A percentile compares a stretch with the other conserved stretches of the same genome.
Evolutionary conservation across 345 rosid genomes (phyloP).

Genomic region (Eucalyptus microcorys): DNA sequence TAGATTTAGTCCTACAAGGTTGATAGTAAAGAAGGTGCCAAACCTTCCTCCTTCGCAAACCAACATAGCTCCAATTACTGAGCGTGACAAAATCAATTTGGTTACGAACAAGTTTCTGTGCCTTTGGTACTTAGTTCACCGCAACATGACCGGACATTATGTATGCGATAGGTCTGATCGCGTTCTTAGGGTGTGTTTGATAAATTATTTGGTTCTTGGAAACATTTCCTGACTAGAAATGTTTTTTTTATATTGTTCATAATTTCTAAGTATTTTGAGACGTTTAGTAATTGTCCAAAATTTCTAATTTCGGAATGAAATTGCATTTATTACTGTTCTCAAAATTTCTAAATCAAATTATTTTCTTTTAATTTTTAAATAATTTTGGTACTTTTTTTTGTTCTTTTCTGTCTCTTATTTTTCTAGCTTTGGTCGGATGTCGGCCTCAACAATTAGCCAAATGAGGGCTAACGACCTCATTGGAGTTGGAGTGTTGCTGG

Average conservation of each 20-base stretch:
- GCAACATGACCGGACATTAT: background rate
- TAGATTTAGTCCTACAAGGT: background rate
- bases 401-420: too few species aligned
- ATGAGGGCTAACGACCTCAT: fast-evolving
- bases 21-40: background rate
- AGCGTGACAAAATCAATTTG: background rate
- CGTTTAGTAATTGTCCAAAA: fast-evolving
- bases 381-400: too few species aligned
- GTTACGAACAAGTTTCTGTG: background rate
- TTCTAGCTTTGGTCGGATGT: too few species aligned
- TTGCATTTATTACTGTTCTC: fast-evolving
- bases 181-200: too few species aligned
- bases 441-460: fast-evolving
- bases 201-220: fast-evolving
- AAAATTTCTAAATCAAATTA: too few species aligned
- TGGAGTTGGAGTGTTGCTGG: too few species aligned
- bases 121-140: background rate
- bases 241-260: too few species aligned
- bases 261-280: fast-evolving
- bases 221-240: too few species aligned
- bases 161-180: background rate
- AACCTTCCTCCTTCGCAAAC: background rate
- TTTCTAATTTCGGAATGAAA: too few species aligned
- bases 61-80: background rate
- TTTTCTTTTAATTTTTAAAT: too few species aligned